Conservation (phyloP, 345 rosid species). For the Populus davidiana region DNA sequence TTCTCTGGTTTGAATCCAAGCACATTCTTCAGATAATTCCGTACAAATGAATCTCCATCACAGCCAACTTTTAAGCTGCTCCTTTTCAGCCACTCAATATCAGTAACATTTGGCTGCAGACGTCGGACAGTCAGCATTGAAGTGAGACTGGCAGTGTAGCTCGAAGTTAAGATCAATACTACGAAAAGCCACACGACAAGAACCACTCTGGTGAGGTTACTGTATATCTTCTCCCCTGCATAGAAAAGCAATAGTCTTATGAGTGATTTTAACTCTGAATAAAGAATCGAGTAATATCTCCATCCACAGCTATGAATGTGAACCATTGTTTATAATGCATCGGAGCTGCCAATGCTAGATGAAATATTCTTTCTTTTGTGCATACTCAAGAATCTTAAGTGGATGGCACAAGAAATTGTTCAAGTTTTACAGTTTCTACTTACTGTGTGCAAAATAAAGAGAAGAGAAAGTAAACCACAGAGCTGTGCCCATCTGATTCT, state of each 20-base stretch:
- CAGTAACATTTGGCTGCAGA: conserved; percentile 34
- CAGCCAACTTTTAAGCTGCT: conserved; percentile 42
- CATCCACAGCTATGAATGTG: too few species aligned
- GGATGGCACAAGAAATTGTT: too few species aligned
- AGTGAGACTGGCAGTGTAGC: conserved; percentile 62
- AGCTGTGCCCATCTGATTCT: conserved; percentile 37
- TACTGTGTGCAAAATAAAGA: conserved; percentile 58
- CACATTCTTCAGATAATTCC: conserved; percentile 31
- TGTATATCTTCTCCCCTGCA: conserved; percentile 43
- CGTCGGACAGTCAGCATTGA: conserved; percentile 52
- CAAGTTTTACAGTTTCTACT: conserved; percentile 8
- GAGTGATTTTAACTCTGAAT: too few species aligned
- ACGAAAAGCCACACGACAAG: conserved; percentile 55
- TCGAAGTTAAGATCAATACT: conserved; percentile 49
- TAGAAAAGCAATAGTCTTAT: not conserved
- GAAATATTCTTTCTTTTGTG: not conserved
- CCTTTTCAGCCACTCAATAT: conserved; percentile 33
- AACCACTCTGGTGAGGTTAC: conserved; percentile 46
- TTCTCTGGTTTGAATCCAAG: conserved; percentile 24
- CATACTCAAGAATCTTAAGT: too few species aligned
- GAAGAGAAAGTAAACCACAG: conserved; percentile 53
- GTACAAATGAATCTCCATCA: conserved; percentile 47
- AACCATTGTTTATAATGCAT: too few species aligned
- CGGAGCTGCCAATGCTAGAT: not conserved
- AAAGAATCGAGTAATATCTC: too few species aligned